Percentiles rank a stretch among this genome's conserved stretches.
Conservation (phyloP, 2,329 filamentous ascomycete genomes). For the Dendryphion nanum region DNA sequence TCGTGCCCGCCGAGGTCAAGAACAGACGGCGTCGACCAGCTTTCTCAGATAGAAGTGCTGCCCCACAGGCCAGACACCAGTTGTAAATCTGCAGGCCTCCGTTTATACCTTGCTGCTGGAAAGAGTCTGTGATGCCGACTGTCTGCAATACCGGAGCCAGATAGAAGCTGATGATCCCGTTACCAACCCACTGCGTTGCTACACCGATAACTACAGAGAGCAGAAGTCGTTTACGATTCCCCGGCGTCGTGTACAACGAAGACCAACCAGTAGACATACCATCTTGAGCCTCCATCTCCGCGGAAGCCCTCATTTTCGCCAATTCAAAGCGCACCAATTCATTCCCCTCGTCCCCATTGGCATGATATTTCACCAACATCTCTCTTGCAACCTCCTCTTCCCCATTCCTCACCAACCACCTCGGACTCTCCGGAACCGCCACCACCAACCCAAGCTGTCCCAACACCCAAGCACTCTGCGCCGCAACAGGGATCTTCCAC, state of each 20-base stretch:
- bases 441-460: too few species aligned
- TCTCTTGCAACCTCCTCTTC: not conserved
- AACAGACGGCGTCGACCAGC: slow-evolving; percentile 46
- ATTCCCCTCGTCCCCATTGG: not conserved
- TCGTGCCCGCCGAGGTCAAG: slow-evolving; percentile 42
- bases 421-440: not conserved
- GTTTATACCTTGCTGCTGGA: slow-evolving; percentile 41
- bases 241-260: slow-evolving; percentile 21
- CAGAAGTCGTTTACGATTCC: slow-evolving; percentile 40
- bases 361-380: slow-evolving; percentile 1
- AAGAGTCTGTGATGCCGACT: slow-evolving; percentile 37
- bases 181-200: slow-evolving; percentile 42
- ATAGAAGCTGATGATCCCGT: slow-evolving; percentile 41
- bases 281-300: not conserved
- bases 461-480: too few species aligned
- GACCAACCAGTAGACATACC: slow-evolving; percentile 3
- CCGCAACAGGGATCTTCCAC: too few species aligned
- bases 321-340: slow-evolving; percentile 1
- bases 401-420: slow-evolving; percentile 1
- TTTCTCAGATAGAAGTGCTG: slow-evolving; percentile 42
- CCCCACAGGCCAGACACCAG: slow-evolving; percentile 34
- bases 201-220: slow-evolving; percentile 38
- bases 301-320: not conserved
- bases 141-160: slow-evolving; percentile 38
- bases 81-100: slow-evolving; percentile 43